Percentiles rank a stretch among this genome's conserved stretches.
Conservation (phyloP, 2,329 filamentous ascomycete genomes). For the Macroventuria anomochaeta region DNA sequence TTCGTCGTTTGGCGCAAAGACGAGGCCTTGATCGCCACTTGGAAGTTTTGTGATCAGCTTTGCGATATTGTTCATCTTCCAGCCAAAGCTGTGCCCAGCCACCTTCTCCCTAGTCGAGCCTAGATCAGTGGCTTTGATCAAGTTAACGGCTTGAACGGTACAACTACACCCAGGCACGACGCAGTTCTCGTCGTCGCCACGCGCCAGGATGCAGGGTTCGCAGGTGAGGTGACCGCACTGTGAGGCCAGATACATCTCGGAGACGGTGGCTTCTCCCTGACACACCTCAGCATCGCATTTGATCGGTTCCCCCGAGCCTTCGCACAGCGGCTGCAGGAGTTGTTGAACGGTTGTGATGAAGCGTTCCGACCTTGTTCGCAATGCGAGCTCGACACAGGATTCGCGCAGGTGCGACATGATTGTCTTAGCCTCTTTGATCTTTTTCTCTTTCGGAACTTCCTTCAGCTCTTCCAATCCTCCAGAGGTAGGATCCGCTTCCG, state of each 20-base stretch:
- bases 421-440: conserved; percentile 22
- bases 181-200: conserved; percentile 34
- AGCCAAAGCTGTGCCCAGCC: conserved; percentile 37
- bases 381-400: conserved; percentile 26
- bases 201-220: conserved; percentile 23
- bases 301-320: background rate
- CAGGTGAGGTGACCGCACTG: conserved; percentile 42
- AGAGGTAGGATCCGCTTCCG: conserved; percentile 9
- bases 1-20: conserved; percentile 37
- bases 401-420: conserved; percentile 29
- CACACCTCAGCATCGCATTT: conserved; percentile 31
- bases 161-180: conserved; percentile 29
- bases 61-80: conserved; percentile 34
- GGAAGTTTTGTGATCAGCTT: conserved; percentile 51
- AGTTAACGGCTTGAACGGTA: conserved; percentile 20
- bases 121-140: conserved; percentile 33
- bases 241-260: conserved; percentile 26
- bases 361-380: conserved; percentile 28
- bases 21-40: conserved; percentile 38
- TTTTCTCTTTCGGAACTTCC: conserved; percentile 4
- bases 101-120: conserved; percentile 21
- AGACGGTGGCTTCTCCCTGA: conserved; percentile 1
- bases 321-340: conserved; percentile 14
- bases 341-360: conserved; percentile 30
- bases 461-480: conserved; percentile 13